These are phyloP conservation scores for Magnolia changhungtana DNA, from an alignment of 164 flowering plant species.

Conservation along the genomic window DNA sequence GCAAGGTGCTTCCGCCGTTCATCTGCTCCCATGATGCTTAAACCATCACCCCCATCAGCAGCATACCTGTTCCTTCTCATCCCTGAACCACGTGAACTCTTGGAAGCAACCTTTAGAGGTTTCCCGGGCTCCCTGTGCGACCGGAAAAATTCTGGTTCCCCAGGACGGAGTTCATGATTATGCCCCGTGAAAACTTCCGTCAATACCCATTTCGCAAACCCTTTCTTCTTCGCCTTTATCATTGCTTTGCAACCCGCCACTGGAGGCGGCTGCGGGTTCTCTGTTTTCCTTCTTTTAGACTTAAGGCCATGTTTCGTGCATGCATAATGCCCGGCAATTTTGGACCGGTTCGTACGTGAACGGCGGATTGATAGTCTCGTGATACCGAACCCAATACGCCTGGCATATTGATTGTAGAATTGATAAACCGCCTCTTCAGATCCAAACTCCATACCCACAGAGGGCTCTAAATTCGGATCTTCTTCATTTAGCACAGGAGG, in stretches of 20 bases:
- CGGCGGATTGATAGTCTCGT: slow-evolving; percentile 36
- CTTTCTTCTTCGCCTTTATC: background rate
- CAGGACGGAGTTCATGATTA: background rate
- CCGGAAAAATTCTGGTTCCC: background rate
- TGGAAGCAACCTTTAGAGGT: background rate
- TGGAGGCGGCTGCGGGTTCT: background rate
- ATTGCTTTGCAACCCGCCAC: slow-evolving; percentile 2
- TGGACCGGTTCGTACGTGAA: slow-evolving; percentile 17
- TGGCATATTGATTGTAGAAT: slow-evolving; percentile 47
- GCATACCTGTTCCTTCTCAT: background rate
- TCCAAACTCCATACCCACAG: slow-evolving; percentile 50
- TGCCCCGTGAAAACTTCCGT: background rate
- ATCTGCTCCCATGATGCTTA: background rate
- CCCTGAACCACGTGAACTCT: background rate
- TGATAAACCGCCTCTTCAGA: slow-evolving; percentile 42
- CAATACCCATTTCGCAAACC: background rate
- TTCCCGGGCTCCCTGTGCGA: background rate
- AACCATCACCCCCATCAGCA: background rate
- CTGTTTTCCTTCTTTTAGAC: background rate
- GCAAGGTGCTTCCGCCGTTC: slow-evolving; percentile 17
- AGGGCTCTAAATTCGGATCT: slow-evolving; percentile 31
- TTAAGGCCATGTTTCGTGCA: slow-evolving; percentile 15
- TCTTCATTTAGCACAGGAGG: background rate
- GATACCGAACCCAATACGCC: slow-evolving; percentile 46
- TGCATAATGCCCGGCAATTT: slow-evolving; percentile 11